A percentile compares a stretch with the other conserved stretches of the same genome.
Evolutionary conservation across 345 rosid genomes (phyloP).

Genomic region (Jatropha curcas): DNA sequence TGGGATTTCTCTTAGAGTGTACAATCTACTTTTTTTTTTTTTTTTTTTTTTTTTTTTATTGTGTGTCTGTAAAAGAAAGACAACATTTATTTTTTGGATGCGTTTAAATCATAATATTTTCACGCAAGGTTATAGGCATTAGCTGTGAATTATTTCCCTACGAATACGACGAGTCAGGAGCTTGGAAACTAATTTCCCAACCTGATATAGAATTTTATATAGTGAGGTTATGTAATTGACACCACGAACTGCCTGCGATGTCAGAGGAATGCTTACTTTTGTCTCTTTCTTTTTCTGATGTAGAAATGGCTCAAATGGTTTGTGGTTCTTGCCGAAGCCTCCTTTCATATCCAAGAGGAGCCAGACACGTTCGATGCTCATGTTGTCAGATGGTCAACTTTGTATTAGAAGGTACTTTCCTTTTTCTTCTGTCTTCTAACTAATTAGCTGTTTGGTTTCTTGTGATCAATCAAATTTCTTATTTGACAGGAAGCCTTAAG

Average conservation of each 20-base stretch:
- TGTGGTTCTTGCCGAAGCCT: slow-evolving; percentile 87
- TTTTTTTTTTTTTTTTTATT: no score
- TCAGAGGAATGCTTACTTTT: neutral
- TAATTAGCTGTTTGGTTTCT: neutral
- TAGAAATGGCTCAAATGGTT: slow-evolving; percentile 83
- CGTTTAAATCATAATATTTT: no score
- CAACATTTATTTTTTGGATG: no score
- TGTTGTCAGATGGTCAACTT: slow-evolving; percentile 65
- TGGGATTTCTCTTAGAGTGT: no score
- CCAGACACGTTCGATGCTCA: slow-evolving; percentile 61
- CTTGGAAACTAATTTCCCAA: no score
- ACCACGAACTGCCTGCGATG: neutral
- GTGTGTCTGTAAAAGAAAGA: no score
- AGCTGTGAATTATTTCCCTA: neutral
- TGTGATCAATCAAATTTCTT: neutral
- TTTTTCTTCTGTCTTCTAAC: slow-evolving; percentile 5
- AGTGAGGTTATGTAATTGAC: no score
- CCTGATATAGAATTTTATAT: neutral
- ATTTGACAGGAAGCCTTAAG: neutral
- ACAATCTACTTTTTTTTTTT: no score
- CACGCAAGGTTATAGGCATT: no score
- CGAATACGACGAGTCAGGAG: no score
- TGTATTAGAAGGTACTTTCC: slow-evolving; percentile 78
- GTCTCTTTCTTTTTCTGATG: neutral
- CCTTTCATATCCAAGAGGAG: slow-evolving; percentile 73